Base-by-base conservation (phyloP, 306 rosid genomes). In the Inga oerstediana region DNA sequence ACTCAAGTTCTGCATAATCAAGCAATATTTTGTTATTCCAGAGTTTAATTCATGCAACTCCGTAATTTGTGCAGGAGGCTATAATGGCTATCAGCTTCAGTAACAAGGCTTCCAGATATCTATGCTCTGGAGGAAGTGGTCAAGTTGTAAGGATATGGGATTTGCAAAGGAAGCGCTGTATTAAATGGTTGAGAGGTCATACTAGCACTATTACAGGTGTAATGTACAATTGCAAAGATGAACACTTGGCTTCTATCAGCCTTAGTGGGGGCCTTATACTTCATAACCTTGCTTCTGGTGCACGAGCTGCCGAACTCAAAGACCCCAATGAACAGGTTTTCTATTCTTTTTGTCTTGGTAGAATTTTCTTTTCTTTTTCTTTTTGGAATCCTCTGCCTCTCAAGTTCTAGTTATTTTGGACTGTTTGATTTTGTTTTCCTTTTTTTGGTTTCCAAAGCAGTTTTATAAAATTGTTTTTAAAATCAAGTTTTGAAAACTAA, bases 81-180 rank as follows among this genome's bases (percentile, higher is more conserved):
- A 92, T 94, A 85, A 77, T 66, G 79, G 93, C 97, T 66, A 87
- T 97, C 86, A 91, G 97, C 92, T 94, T 97, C 85, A 89, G 99
- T 87, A 97, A 94, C 92, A 97, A 89, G 91, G 97, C 93, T 83
- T 97, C 99, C 68, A 87, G 97, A 84, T 97, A 97, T 87, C 68
- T 97, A 22, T 97, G 99, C 85, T 91, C 99, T 27, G 97, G 99
- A 68, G 99, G 99, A 86, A 92, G 92, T 30, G 97, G 93, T 76
- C 98, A 97, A 88, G 95, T 94, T 90, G 97, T 97, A 71, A 91
- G 94, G 86, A 92, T 97, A 88, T 97, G 98, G 99, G 99, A 97
- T 90, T 89, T 97, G 89, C 99, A 97, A 84, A 92, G 85, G 85
- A 97, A 90, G 74, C 97, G 97, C 17, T 97, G 99, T 85, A 97